A percentile compares a stretch with the other conserved stretches of the same genome.
Evolutionary conservation across 495 filamentous ascomycete genomes (phyloP).

Genomic region (Acidomyces sp.): DNA sequence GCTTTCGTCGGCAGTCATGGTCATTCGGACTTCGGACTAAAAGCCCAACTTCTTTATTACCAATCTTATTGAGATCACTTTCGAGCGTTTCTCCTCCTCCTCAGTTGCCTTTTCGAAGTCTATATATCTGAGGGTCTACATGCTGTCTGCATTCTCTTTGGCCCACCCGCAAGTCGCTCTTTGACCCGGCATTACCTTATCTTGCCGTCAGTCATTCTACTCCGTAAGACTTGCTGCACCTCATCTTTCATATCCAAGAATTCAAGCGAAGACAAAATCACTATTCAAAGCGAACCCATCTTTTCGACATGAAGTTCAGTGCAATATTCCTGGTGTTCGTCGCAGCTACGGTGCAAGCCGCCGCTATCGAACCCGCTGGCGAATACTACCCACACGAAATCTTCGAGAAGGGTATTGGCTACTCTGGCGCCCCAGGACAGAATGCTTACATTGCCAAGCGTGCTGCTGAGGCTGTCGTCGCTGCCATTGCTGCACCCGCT

Average conservation of each 20-base stretch:
- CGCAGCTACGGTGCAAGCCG: conserved; percentile 10
- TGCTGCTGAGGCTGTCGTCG: conserved; percentile 4
- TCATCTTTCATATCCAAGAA: neutral
- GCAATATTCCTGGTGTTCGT: conserved; percentile 3
- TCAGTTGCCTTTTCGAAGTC: neutral
- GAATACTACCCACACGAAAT: neutral
- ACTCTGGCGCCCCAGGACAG: conserved; percentile 5
- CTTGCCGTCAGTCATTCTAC: neutral
- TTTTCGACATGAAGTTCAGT: conserved; percentile 14
- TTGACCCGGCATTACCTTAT: conserved; percentile 7
- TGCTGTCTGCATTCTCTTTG: conserved; percentile 11
- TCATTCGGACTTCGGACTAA: neutral
- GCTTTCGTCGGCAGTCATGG: too few relatives aligned
- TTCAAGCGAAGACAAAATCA: conserved; percentile 2
- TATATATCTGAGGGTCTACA: conserved; percentile 1
- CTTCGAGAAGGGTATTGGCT: conserved; percentile 4
- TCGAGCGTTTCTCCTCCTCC: neutral
- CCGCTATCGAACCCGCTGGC: conserved; percentile 4
- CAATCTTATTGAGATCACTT: conserved; percentile 2
- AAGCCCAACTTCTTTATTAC: neutral
- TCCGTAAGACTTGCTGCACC: conserved; percentile 6
- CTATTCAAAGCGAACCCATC: conserved; percentile 2
- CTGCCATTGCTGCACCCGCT: conserved; percentile 2
- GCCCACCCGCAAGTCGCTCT: conserved; percentile 13
- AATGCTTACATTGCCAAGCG: conserved; percentile 1